Evolutionary conservation across 805 yeast species (phyloP).

Genomic region (Nakazawaea peltata): DNA sequence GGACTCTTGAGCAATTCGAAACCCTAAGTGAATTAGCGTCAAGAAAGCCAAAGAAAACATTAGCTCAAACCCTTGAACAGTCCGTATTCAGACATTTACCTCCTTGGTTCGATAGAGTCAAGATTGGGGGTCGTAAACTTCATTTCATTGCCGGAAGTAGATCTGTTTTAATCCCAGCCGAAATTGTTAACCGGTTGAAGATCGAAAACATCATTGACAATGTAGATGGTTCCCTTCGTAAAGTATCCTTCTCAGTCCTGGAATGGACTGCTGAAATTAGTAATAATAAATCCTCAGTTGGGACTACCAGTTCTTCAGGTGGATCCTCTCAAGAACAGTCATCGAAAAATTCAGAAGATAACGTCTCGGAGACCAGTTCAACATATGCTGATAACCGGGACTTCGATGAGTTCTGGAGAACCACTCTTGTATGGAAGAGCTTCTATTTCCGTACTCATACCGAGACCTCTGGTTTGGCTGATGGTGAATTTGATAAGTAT

Average conservation of each 20-base stretch:
- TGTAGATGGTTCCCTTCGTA: conserved; percentile 17
- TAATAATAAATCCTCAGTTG: conserved; percentile 1
- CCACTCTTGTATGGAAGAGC: conserved; percentile 1
- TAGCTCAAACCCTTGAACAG: conserved; percentile 9
- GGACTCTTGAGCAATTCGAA: not conserved
- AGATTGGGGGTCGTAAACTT: conserved; percentile 17
- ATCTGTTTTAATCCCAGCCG: conserved; percentile 33
- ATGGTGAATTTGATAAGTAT: conserved; percentile 4
- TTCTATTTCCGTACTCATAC: not conserved
- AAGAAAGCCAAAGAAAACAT: not conserved
- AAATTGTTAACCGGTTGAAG: conserved; percentile 22
- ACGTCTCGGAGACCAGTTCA: conserved; percentile 2
- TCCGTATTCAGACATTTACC: conserved; percentile 24
- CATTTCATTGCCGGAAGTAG: conserved; percentile 29
- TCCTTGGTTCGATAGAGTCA: conserved; percentile 21
- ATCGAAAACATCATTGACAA: conserved; percentile 28
- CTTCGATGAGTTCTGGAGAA: conserved; percentile 6
- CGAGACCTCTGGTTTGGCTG: conserved; percentile 1
- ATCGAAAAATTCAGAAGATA: not conserved
- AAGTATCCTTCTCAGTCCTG: conserved; percentile 4
- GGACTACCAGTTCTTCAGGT: no score
- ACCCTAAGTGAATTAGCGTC: not conserved
- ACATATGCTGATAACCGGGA: not conserved
- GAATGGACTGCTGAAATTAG: conserved; percentile 2
- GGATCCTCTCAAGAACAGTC: not conserved